Conservation (phyloP, 192 early-diverging fungal genomes). For the Paraglomus occultum region DNA sequence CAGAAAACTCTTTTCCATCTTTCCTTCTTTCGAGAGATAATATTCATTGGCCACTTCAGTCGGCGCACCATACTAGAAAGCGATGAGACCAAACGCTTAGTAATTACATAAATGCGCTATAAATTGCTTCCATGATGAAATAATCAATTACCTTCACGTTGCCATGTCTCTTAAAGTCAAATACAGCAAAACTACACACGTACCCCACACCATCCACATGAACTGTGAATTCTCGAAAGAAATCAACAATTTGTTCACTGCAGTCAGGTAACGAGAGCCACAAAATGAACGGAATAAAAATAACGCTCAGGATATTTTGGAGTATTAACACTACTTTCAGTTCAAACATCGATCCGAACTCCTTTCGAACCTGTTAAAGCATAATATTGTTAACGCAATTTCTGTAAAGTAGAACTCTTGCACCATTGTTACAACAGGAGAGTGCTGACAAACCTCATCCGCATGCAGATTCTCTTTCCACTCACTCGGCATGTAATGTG, state of each 20-base stretch:
- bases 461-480: conserved; percentile 87
- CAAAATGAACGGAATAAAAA: conserved; percentile 83
- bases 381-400: neutral
- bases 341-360: conserved; percentile 79
- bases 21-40: conserved; percentile 80
- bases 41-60: conserved; percentile 54
- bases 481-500: conserved; percentile 84
- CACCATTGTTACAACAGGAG: neutral
- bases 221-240: conserved; percentile 93
- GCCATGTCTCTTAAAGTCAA: conserved; percentile 90
- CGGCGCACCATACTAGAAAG: conserved; percentile 68
- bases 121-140: neutral
- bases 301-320: conserved; percentile 76
- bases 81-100: conserved; percentile 4
- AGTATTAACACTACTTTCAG: conserved; percentile 77
- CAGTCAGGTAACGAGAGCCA: conserved; percentile 72
- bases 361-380: conserved; percentile 59
- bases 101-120: neutral
- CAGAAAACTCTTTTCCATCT: conserved; percentile 98
- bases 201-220: conserved; percentile 89
- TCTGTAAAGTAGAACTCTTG: no score
- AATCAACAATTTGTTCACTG: conserved; percentile 82
- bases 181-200: conserved; percentile 96
- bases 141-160: conserved; percentile 62
- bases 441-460: conserved; percentile 53